phyloP scores from a whole-genome alignment of 495 filamentous ascomycete species.

The Massariosphaeria phaeospora region DNA sequence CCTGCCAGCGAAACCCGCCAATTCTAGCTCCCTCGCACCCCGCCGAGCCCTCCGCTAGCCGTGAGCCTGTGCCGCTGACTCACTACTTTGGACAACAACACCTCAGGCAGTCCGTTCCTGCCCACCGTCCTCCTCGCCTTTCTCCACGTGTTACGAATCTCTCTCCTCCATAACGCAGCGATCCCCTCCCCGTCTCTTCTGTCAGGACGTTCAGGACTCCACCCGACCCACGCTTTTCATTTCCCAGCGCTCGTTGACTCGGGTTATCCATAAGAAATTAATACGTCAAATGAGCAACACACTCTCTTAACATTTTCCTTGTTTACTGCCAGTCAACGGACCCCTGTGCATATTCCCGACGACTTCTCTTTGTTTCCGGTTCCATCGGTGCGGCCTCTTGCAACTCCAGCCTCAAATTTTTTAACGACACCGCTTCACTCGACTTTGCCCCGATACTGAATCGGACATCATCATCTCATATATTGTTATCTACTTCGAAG shows the following conservation, averaged over 20 bases:
- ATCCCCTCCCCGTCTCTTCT: slow-evolving; percentile 12
- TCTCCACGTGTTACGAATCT: slow-evolving; percentile 35
- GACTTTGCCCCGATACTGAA: slow-evolving; percentile 13
- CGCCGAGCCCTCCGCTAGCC: slow-evolving; percentile 26
- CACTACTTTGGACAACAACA: slow-evolving; percentile 18
- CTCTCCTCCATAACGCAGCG: slow-evolving; percentile 32
- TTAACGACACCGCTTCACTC: slow-evolving; percentile 22
- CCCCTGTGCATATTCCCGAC: slow-evolving; percentile 34
- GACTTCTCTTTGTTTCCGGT: slow-evolving; percentile 11
- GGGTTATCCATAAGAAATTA: slow-evolving; percentile 35
- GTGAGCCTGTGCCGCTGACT: slow-evolving; percentile 32
- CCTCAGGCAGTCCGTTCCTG: slow-evolving; percentile 11
- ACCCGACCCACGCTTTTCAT: slow-evolving; percentile 8
- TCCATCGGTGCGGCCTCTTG: slow-evolving; percentile 26
- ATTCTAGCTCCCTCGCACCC: slow-evolving; percentile 20
- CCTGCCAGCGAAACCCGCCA: slow-evolving; percentile 24
- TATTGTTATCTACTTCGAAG: slow-evolving; percentile 26
- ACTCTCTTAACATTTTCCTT: slow-evolving; percentile 37
- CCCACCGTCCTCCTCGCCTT: slow-evolving; percentile 9
- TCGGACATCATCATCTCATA: slow-evolving; percentile 23
- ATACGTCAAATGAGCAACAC: slow-evolving; percentile 37
- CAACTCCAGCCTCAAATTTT: slow-evolving; percentile 22
- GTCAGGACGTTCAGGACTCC: slow-evolving; percentile 16
- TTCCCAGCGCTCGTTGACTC: slow-evolving; percentile 30
- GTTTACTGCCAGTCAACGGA: slow-evolving; percentile 31